Base-by-base conservation (phyloP, 2,329 filamentous ascomycete genomes). In the Xylaria sp. region DNA sequence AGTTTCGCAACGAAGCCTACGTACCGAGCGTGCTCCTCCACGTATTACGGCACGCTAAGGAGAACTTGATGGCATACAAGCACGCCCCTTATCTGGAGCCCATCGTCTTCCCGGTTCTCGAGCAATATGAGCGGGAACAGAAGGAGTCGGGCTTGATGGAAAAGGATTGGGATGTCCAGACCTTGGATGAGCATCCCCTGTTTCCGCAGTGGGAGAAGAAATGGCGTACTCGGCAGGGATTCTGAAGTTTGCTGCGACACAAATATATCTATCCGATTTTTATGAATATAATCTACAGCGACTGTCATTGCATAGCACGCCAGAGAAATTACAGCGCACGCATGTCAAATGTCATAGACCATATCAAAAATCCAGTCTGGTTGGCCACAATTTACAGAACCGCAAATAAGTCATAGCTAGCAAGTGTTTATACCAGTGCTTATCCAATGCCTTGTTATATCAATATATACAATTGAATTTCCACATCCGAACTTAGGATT, bases 51-150 rank as follows among this genome's bases (percentile, higher is more conserved):
- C 88, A 93, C 35, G 92, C 91, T 1, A 93, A 93, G 79, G 85
- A 85, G 76, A 88, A 80, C 47, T 75, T 95, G 10, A 90, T 94
- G 89, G 85, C 90, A 73, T 96, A 96, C 76, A 97, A 97, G 82
- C 88, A 86, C n/a, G 92, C 90, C 0, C 93, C 91, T 89, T 92
- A 94, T 79, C 89, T 91, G 1, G 90, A 94, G 78, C 91, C 93
- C 79, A 85, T 93, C 0, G 87, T 89, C 0, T 82, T 93, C 58
- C 91, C 92, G 0, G 84, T 84, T 0, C 75, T 96, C 69, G 85
- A 89, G 73, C 77, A 82, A 71, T 96, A 87, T 82, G 87, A 87
- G 50, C 81, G 79, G 54, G 90, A 92, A 78, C 93, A 97, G 80
- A 81, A 88, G 10, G 84, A 87, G 57, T 85, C 82, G 10, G 91